Evolutionary conservation across 1,139 yeast species (phyloP), one percentile per base, ranked within the genome.

Genomic region (Blastobotrys capitulatus): DNA sequence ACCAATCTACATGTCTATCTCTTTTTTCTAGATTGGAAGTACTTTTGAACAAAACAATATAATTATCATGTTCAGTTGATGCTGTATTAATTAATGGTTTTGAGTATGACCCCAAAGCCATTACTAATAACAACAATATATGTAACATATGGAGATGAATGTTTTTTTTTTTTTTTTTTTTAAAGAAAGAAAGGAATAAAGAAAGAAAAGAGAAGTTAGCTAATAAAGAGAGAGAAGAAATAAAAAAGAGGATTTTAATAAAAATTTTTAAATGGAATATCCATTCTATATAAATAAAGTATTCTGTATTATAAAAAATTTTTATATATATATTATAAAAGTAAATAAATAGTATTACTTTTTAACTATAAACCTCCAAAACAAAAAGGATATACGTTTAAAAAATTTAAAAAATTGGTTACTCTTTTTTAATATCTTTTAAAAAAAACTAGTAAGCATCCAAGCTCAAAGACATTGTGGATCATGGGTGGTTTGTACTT

Each of bases 21-120:
- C 54, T 40, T 35, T 48, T 47, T n/a, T 42, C 42, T 19, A 45
- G 20, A 18, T 34, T 4, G 6, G 44, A 6, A 6, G 27, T 7
- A 15, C 52, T 53, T 6, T 50, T 50, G 52, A 57, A 56, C 1
- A 58, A 54, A 16, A 59, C 57, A 37, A 59, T 53, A 36, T 58
- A 58, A 37, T 55, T 18, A 15, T 10, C 6, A n/a, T 38, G 26
- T 3, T 29, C 9, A 3, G 32, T 6, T 4, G 32, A 29, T 29
- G 6, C 5, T 6, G 10, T 29, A 10, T 29, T 29, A 6, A n/a
- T 6, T 16, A 20, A 18, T 38, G 22, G 38, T 20, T 19, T 16
- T 7, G 22, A 35, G 18, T 35, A 35, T 18, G 38, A 35, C 10
- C 38, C 40, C 26, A 37, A 13, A 19, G 40, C 26, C 40, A 37